Base-by-base conservation (phyloP, 495 filamentous ascomycete genomes). In the Zalerion maritima region DNA sequence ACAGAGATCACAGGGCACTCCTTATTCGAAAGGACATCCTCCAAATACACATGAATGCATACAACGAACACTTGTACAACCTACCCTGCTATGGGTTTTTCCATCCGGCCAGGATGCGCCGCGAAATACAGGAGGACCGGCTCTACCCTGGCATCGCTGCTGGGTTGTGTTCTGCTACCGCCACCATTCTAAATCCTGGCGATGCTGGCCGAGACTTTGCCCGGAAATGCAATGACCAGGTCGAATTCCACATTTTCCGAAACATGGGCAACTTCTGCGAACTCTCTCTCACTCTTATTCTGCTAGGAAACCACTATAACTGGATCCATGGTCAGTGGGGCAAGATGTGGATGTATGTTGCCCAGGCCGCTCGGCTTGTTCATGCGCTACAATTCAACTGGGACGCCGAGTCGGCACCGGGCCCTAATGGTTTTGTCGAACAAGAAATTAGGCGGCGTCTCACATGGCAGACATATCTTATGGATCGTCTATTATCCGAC, bases 391-490 rank as follows among this genome's bases (percentile, higher is more conserved):
- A 38, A 23, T 22, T 38, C 5, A 38, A 38, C 26, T 38, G 26
- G 25, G 31, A 38, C 4, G 21, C 14, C 7, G n/a, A n/a, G n/a
- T n/a, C n/a, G n/a, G 10, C 31, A n/a, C 19, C 33, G 15, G 10
- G 21, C 8, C 19, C 28, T 15, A 14, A 18, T 6, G 15, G 24
- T 2, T 42, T 42, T 19, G n/a, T 36, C 18, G 21, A 34, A 15
- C 39, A 33, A 19, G 39, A 42, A 21, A 28, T 24, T n/a, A 19
- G 18, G 8, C 21, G 39, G 15, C 14, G 39, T 6, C 25, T 42
- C 10, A 29, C 31, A 5, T 42, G 39, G 39, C 31, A 34, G 18
- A 11, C 38, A 7, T 42, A 34, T 18, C 12, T 37, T 8, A 28
- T 29, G 6, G 39, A 42, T 18, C 31, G 31, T 9, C 18, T 29